Base-by-base conservation (phyloP, 1,284 basidiomycete species). In the Microbotryum saponariae region DNA sequence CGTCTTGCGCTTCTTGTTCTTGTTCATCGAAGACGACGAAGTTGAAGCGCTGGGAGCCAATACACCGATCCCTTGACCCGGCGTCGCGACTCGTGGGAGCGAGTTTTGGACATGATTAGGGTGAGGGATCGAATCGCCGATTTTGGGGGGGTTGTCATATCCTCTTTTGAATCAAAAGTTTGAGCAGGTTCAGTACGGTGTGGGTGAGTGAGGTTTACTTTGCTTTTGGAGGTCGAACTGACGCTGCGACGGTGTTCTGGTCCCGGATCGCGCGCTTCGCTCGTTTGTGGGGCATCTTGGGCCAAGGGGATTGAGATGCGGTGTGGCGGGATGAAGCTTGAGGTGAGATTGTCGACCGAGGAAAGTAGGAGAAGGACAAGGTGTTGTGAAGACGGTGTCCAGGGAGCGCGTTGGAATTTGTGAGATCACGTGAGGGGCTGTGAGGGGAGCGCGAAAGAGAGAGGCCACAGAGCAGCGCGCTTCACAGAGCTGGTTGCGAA, bases 101-200 rank as follows among this genome's bases (percentile, higher is more conserved):
- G 48, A 50, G 37, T 42, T 31, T 44, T 45, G 1, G 37, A 29
- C 12, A 55, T 63, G 1, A 51, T 46, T 9, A 49, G 42, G 44
- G 63, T 66, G 4, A 62, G 65, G 29, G 23, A 66, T 51, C 50
- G 65, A 66, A 53, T 66, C 65, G 8, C 45, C 48, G 2, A 59
- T 62, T 0, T 53, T 61, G 5, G 65, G 65, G 8, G 65, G 61
- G 54, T 63, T 63, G 62, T 66, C 57, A 55, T 44, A 27, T 1
- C 65, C 65, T 4, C 65, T 66, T 51, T 21, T 16, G 45, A 5
- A 12, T 21, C 31, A 31, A 31, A 8, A 6, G 9, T 31, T 20
- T 4, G 6, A 2, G 25, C 18, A 7, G 14, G 21, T 8, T 16
- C 14, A 51, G 27, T 12, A 16, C 7, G 23, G 6, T 44, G 23